phyloP scores from a whole-genome alignment of 352 stramenopile species.

The Phytopythium helicoides region DNA sequence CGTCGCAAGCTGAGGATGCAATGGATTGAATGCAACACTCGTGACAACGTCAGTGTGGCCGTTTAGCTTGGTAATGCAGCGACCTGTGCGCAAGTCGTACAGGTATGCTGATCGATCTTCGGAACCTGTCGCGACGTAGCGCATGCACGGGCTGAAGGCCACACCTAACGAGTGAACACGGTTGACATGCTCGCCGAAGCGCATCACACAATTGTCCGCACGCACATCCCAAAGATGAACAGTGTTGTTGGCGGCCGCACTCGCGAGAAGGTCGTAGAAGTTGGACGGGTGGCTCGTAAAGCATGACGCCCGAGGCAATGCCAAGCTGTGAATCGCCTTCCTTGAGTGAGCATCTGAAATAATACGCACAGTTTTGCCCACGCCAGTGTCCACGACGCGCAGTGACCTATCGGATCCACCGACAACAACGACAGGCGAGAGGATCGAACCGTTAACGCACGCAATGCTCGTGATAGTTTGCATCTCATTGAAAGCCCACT shows the following conservation, averaged over 20 bases:
- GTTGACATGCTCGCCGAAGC: constrained; percentile 83
- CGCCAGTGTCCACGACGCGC: constrained; percentile 68
- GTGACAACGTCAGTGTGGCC: constrained; percentile 80
- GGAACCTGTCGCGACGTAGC: constrained; percentile 85
- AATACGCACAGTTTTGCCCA: constrained; percentile 46
- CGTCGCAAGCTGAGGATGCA: constrained; percentile 80
- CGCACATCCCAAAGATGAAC: constrained; percentile 86
- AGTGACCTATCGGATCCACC: constrained; percentile 76
- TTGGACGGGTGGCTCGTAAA: constrained; percentile 68
- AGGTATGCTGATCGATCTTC: constrained; percentile 82
- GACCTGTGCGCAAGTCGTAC: constrained; percentile 83
- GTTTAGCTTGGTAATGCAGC: constrained; percentile 50
- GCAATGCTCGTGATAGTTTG: constrained; percentile 65
- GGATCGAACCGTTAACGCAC: constrained; percentile 78
- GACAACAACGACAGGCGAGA: constrained; percentile 74
- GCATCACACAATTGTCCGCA: constrained; percentile 83
- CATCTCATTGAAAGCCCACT: constrained; percentile 63
- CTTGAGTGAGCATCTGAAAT: constrained; percentile 57
- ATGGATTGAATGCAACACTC: constrained; percentile 71
- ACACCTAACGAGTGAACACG: constrained; percentile 68
- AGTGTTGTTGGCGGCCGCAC: constrained; percentile 62
- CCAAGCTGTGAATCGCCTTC: constrained; percentile 62
- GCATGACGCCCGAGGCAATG: constrained; percentile 60
- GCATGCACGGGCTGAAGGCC: constrained; percentile 88
- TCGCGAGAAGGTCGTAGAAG: constrained; percentile 85